These are phyloP conservation scores for Rhodotorula sphaerocarpa DNA, from an alignment of 768 basidiomycete species.

Conservation along the genomic window DNA sequence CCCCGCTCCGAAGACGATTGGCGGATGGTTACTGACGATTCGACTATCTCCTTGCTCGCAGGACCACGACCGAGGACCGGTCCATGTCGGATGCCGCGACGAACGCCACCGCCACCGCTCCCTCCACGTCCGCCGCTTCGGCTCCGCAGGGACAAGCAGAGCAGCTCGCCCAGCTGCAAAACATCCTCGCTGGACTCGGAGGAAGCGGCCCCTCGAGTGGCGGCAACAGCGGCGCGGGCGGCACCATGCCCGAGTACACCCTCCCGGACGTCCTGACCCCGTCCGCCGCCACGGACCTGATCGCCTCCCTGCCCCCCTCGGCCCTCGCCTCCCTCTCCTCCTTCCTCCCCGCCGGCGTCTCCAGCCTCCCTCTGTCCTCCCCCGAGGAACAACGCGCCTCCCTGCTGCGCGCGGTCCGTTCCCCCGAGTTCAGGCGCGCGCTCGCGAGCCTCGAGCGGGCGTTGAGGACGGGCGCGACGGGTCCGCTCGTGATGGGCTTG, in stretches of 20 bases:
- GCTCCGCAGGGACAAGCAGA: not conserved
- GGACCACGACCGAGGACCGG: not conserved
- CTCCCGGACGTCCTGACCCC: slow-evolving; percentile 31
- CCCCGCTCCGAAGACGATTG: too few species aligned
- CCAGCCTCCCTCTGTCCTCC: slow-evolving; percentile 6
- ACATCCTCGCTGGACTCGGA: slow-evolving; percentile 2
- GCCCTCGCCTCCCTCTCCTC: slow-evolving; percentile 15
- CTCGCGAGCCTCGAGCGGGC: slow-evolving; percentile 14
- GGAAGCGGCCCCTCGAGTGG: not conserved
- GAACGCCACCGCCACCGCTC: not conserved
- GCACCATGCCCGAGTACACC: slow-evolving; percentile 6
- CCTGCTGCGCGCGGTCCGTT: slow-evolving; percentile 8
- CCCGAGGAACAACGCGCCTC: not conserved
- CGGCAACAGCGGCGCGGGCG: not conserved
- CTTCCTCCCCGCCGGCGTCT: slow-evolving; percentile 12
- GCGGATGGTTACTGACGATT: not conserved
- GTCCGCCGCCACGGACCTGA: slow-evolving; percentile 5
- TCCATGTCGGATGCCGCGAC: not conserved
- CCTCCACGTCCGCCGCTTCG: not conserved
- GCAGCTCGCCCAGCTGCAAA: slow-evolving; percentile 12
- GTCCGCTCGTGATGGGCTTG: slow-evolving; percentile 17
- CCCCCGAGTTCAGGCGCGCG: slow-evolving; percentile 19
- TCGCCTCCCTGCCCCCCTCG: slow-evolving; percentile 9
- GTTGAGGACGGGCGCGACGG: slow-evolving; percentile 31
- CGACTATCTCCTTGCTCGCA: not conserved